Percentiles rank a stretch among this genome's conserved stretches.
These are phyloP conservation scores for Dryas alaskensis DNA, from an alignment of 306 rosid species.

Conservation along the genomic window DNA sequence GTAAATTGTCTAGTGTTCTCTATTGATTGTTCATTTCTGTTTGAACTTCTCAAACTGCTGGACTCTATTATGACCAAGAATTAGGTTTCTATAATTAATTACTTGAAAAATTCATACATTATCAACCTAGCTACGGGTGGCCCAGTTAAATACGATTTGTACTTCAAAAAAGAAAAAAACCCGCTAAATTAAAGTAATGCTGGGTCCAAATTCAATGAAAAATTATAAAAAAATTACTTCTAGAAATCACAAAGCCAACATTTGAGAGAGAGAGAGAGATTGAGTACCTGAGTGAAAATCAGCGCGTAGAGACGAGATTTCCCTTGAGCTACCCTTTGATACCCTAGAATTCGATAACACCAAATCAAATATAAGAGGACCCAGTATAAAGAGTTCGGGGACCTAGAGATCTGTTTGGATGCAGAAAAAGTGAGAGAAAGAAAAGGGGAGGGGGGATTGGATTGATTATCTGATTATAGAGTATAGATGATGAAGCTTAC, in stretches of 20 bases:
- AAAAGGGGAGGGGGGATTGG: not conserved
- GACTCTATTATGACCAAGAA: not conserved
- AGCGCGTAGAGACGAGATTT: slow-evolving; percentile 49
- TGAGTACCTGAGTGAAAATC: slow-evolving; percentile 53
- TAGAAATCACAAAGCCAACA: not conserved
- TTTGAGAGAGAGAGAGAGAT: not conserved
- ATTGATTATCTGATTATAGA: not conserved
- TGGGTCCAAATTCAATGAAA: not conserved
- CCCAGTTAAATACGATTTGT: not conserved
- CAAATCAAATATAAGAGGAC: not conserved
- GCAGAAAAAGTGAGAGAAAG: slow-evolving; percentile 10
- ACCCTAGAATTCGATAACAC: slow-evolving; percentile 44
- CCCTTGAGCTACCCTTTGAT: slow-evolving; percentile 79
- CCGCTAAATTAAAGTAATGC: not conserved
- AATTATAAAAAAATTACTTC: not conserved
- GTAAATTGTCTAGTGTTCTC: not conserved
- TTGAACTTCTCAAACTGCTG: too few relatives aligned
- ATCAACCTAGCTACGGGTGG: not conserved
- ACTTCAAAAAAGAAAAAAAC: not conserved
- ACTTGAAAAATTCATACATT: slow-evolving; percentile 1
- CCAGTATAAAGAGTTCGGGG: not conserved
- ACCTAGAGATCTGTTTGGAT: not conserved
- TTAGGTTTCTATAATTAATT: not conserved
- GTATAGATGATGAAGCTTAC: slow-evolving; percentile 41
- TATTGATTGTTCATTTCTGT: not conserved